A percentile compares a stretch with the other conserved stretches of the same genome.
Conservation (phyloP, 352 stramenopile species). For the Pythium pyrilobum region DNA sequence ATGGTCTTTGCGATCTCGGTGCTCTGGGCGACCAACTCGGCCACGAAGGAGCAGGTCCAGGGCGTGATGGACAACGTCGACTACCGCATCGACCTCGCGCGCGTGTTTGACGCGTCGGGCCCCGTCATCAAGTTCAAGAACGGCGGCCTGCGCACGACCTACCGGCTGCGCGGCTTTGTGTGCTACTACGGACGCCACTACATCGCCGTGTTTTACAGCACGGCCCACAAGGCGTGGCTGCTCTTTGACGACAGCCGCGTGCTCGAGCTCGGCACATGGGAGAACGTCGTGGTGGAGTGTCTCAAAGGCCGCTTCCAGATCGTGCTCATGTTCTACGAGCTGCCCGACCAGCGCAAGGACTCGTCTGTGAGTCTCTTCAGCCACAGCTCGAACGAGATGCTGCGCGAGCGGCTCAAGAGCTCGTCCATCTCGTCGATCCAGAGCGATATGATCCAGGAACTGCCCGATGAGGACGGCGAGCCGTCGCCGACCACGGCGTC, state of each 20-base stretch:
- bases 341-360: slow-evolving; percentile 76
- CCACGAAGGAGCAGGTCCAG: slow-evolving; percentile 73
- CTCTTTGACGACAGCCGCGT: slow-evolving; percentile 82
- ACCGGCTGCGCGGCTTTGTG: slow-evolving; percentile 74
- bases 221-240: slow-evolving; percentile 82
- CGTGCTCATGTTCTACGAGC: slow-evolving; percentile 80
- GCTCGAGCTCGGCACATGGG: slow-evolving; percentile 69
- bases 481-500: slow-evolving; percentile 29
- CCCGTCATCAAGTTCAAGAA: slow-evolving; percentile 68
- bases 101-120: slow-evolving; percentile 64
- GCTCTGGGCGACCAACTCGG: slow-evolving; percentile 67
- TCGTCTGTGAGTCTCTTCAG: slow-evolving; percentile 68
- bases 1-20: slow-evolving; percentile 86
- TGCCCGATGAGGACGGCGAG: slow-evolving; percentile 27
- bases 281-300: slow-evolving; percentile 68
- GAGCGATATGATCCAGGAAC: slow-evolving; percentile 55
- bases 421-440: slow-evolving; percentile 52
- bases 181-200: slow-evolving; percentile 86
- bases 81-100: slow-evolving; percentile 65
- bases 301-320: slow-evolving; percentile 80
- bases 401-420: slow-evolving; percentile 42
- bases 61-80: slow-evolving; percentile 57
- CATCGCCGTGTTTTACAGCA: slow-evolving; percentile 81
- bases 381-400: slow-evolving; percentile 17
- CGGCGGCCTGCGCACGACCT: slow-evolving; percentile 65